Conservation (phyloP, 2,329 filamentous ascomycete species). For the Apiospora malaysiana region DNA sequence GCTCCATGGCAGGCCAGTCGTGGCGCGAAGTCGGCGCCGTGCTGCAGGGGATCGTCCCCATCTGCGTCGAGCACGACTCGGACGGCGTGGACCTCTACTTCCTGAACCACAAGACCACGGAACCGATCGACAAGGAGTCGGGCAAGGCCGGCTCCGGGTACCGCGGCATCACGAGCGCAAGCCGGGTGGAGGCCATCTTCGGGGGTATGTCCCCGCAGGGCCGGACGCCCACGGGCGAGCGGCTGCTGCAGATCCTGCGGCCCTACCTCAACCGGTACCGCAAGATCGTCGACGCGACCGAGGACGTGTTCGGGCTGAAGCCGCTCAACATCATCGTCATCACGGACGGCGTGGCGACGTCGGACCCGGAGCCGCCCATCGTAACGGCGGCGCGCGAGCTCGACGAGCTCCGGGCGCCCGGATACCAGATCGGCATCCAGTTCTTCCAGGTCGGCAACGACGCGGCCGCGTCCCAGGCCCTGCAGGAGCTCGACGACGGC, state of each 20-base stretch:
- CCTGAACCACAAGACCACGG: slow-evolving; percentile 68
- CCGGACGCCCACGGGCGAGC: slow-evolving; percentile 74
- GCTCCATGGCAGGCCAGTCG: slow-evolving; percentile 77
- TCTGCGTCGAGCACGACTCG: slow-evolving; percentile 78
- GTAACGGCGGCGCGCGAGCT: slow-evolving; percentile 71
- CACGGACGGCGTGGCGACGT: slow-evolving; percentile 83
- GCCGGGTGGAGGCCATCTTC: slow-evolving; percentile 73
- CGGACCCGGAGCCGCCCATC: slow-evolving; percentile 78
- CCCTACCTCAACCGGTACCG: slow-evolving; percentile 71
- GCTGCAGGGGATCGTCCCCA: slow-evolving; percentile 72
- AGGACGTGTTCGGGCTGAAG: slow-evolving; percentile 59
- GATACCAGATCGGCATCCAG: slow-evolving; percentile 88
- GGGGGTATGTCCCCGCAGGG: slow-evolving; percentile 65
- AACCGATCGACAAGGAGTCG: slow-evolving; percentile 39
- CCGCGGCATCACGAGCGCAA: slow-evolving; percentile 64
- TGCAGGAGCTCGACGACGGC: slow-evolving; percentile 78
- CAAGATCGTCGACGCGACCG: slow-evolving; percentile 38
- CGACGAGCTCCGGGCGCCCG: slow-evolving; percentile 70
- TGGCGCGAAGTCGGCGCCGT: slow-evolving; percentile 79
- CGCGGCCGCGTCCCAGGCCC: slow-evolving; percentile 62
- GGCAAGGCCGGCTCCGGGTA: slow-evolving; percentile 60
- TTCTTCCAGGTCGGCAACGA: slow-evolving; percentile 95
- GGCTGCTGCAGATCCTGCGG: slow-evolving; percentile 73
- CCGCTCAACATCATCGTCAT: slow-evolving; percentile 92
- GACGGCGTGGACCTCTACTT: slow-evolving; percentile 95